These are phyloP conservation scores for Xylaria sp. DNA, from an alignment of 2,329 filamentous ascomycete genomes.

Conservation along the genomic window DNA sequence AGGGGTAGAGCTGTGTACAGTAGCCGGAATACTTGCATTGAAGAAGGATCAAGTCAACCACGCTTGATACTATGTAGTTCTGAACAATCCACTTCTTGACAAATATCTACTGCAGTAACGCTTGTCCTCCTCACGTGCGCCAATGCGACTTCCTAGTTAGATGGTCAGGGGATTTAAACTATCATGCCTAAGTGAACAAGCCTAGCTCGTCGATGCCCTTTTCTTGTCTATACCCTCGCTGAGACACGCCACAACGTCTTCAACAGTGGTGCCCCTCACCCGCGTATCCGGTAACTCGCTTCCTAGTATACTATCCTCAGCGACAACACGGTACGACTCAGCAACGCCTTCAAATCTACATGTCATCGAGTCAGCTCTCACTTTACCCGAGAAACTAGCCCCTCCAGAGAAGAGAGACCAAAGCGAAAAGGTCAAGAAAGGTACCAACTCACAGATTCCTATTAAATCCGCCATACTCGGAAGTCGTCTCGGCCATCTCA, in stretches of 20 bases:
- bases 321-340: background rate
- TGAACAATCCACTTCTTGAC: background rate
- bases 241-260: background rate
- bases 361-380: background rate
- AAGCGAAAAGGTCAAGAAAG: background rate
- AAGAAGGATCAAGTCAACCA: background rate
- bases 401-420: background rate
- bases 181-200: too few relatives aligned
- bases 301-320: background rate
- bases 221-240: background rate
- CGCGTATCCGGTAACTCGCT: background rate
- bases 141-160: background rate
- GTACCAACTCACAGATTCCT: background rate
- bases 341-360: background rate
- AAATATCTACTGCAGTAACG: background rate
- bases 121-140: background rate
- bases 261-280: background rate
- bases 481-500: constrained; percentile 5
- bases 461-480: background rate
- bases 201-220: background rate
- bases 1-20: background rate
- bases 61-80: background rate
- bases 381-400: background rate
- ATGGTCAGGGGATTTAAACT: too few relatives aligned
- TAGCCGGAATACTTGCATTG: background rate